Percentiles rank a stretch among this genome's conserved stretches.
Conservation (phyloP, 805 yeast genomes). For the Hanseniaspora hatyaiensis region DNA sequence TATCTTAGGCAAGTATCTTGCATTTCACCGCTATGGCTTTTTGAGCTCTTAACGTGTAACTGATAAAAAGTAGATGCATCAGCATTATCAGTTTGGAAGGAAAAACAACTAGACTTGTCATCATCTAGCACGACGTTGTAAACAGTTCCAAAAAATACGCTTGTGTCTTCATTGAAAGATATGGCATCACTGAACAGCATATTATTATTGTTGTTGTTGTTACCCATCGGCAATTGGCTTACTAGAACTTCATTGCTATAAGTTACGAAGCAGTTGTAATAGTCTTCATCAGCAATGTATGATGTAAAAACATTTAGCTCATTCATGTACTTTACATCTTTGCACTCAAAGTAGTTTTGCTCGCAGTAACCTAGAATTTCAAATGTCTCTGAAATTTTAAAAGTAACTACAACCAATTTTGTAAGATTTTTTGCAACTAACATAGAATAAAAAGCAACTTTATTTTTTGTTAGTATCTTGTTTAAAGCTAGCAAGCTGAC, state of each 20-base stretch:
- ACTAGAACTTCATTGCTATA: not conserved
- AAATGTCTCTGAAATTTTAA: not conserved
- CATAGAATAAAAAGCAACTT: not conserved
- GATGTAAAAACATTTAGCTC: not conserved
- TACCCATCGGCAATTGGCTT: not conserved
- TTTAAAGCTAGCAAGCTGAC: not conserved
- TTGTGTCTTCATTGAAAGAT: not conserved
- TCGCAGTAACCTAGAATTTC: not conserved
- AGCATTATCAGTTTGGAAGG: constrained; percentile 5
- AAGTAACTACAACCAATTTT: not conserved
- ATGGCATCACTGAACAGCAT: not conserved
- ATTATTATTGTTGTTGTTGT: not conserved
- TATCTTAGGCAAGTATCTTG: too few species aligned
- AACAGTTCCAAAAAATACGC: not conserved
- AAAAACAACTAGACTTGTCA: constrained; percentile 1
- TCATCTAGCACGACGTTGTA: not conserved
- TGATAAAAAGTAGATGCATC: constrained; percentile 2
- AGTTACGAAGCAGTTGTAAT: not conserved
- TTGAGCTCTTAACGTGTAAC: constrained; percentile 7
- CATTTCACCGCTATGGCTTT: too few species aligned
- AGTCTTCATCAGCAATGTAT: not conserved
- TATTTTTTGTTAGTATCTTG: not conserved
- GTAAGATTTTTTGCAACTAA: not conserved
- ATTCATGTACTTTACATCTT: not conserved
- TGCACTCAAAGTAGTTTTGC: not conserved